Evolutionary conservation across 2,329 filamentous ascomycete genomes (phyloP).

Genomic region (Teratosphaeria pseudoeucalypti): DNA sequence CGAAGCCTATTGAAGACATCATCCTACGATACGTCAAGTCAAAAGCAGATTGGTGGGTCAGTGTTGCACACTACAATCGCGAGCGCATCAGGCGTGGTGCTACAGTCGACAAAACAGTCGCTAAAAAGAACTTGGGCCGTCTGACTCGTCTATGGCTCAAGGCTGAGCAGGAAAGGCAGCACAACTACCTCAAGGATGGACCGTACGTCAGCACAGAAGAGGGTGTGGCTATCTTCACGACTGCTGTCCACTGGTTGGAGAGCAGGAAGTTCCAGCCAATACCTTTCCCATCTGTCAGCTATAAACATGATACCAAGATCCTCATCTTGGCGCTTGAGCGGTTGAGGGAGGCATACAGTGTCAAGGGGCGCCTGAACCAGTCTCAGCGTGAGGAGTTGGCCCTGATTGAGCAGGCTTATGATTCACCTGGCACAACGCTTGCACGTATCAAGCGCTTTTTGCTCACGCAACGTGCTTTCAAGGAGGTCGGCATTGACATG

Average conservation of each 20-base stretch:
- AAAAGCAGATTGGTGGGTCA: constrained; percentile 99
- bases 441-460: constrained; percentile 96
- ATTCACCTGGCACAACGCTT: constrained; percentile 89
- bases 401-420: constrained; percentile 94
- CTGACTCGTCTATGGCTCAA: constrained; percentile 94
- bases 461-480: constrained; percentile 93
- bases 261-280: constrained; percentile 98
- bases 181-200: constrained; percentile 99
- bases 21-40: constrained; percentile 98
- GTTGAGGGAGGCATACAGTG: constrained; percentile 88
- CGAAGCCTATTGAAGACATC: constrained; percentile 96
- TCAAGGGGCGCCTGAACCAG: constrained; percentile 93
- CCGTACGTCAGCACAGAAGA: constrained; percentile 98
- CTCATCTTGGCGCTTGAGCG: constrained; percentile 89
- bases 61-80: constrained; percentile 95
- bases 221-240: constrained; percentile 96
- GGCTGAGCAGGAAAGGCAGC: constrained; percentile 93
- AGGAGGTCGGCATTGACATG: constrained; percentile 99
- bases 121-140: constrained; percentile 96
- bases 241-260: constrained; percentile 96
- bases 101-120: constrained; percentile 97
- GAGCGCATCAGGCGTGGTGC: constrained; percentile 93
- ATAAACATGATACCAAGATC: constrained; percentile 99
- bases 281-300: constrained; percentile 95
- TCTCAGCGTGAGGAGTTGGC: constrained; percentile 95